Evolutionary conservation across 495 filamentous ascomycete species (phyloP), one percentile per base, ranked within the genome.

Genomic region (Hyphodiscus hymeniophilus): DNA sequence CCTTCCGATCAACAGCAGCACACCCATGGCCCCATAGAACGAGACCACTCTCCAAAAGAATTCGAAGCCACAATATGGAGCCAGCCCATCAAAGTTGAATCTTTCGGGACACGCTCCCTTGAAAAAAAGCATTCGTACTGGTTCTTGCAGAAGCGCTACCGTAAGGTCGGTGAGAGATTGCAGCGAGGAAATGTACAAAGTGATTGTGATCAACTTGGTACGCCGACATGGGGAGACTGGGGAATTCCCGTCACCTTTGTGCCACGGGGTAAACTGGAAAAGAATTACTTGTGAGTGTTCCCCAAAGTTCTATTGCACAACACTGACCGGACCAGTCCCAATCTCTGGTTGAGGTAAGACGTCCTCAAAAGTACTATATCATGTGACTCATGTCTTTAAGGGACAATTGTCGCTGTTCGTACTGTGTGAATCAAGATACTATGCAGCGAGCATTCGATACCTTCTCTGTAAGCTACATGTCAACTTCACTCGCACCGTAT

Each of bases 381-480:
- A 47, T 21, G 38, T 43, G 44, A 17, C 24, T 48, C 34, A 45
- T 41, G 8, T 20, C 34, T 8, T 47, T 23, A 17, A 90, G 89
- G 55, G 89, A 95, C 45, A 85, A 89, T 57, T 95, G 89, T 58
- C 85, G 80, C 41, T 95, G 89, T 58, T 48, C 60, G 0, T 60
- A 68, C 40, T 95, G 89, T 61, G 70, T 88, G 8, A 81, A 94
- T 59, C 79, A 77, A 48, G 78, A 84, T 43, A 95, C 89, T 12
- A 78, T 65, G 60, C 89, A 95, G 63, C 72, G 87, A 26, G 73
- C 74, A 22, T 69, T 84, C 31, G 73, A 91, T 56, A 89, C 81
- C 0, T 90, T 89, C 55, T 64, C 63, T 48, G 82, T 85, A 70
- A 52, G 69, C 26, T 21, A 28, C 17, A 15, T 30, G 3, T 38